A percentile compares a stretch with the other conserved stretches of the same genome.
These are phyloP conservation scores for Phytophthora brassicae DNA, from an alignment of 352 stramenopile genomes.

Conservation along the genomic window DNA sequence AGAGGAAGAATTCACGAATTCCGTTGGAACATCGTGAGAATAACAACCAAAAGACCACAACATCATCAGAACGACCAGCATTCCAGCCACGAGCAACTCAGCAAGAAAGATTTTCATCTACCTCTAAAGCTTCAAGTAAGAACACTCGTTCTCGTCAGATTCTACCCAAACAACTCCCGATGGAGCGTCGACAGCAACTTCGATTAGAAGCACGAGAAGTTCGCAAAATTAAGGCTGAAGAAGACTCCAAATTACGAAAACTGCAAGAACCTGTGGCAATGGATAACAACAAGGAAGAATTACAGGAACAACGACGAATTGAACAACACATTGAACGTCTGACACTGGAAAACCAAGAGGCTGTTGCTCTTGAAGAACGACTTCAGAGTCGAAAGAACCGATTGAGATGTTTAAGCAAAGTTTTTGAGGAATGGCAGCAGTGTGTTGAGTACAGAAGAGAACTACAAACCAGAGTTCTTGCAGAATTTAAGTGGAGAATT, in stretches of 20 bases:
- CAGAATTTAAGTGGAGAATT: constrained; percentile 26
- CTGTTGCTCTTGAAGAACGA: constrained; percentile 27
- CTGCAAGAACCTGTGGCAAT: not conserved
- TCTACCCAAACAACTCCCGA: constrained; percentile 24
- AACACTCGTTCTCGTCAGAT: not conserved
- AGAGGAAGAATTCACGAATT: constrained; percentile 7
- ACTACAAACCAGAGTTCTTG: constrained; percentile 19
- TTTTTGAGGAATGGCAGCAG: constrained; percentile 21
- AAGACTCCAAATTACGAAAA: constrained; percentile 21
- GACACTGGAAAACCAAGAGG: constrained; percentile 35
- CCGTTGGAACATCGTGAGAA: not conserved
- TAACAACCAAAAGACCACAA: constrained; percentile 13
- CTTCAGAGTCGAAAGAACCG: constrained; percentile 28
- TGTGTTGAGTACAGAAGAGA: constrained; percentile 8
- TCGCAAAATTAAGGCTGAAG: constrained; percentile 20
- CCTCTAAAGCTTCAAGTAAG: not conserved
- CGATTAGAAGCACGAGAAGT: constrained; percentile 26
- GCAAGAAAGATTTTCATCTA: not conserved
- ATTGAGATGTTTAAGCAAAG: constrained; percentile 8
- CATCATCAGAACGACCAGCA: not conserved
- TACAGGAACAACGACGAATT: constrained; percentile 29
- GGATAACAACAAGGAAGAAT: constrained; percentile 31
- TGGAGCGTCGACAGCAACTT: constrained; percentile 41
- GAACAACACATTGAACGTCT: constrained; percentile 42
- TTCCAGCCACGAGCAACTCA: not conserved